Base-by-base conservation (phyloP, 2,329 filamentous ascomycete genomes). In the Epichloe glyceriae region DNA sequence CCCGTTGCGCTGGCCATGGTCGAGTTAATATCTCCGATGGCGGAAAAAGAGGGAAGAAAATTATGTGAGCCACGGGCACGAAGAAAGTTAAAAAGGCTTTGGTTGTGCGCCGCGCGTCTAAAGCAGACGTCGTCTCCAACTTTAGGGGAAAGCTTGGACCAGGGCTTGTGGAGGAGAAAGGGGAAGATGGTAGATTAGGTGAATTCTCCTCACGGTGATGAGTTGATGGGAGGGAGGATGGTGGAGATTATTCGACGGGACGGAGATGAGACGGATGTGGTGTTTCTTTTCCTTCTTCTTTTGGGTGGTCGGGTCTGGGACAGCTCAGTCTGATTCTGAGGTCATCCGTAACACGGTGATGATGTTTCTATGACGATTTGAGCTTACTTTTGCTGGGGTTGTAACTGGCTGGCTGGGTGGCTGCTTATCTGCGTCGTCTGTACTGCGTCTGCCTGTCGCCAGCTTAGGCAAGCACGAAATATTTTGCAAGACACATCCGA, bases 1-100 rank as follows among this genome's bases (percentile, higher is more conserved):
- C 80, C 82, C 37, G 83, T 83, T 50, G 81, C 75, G 54, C 83
- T 86, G 34, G 83, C 77, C 85, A 88, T 88, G 11, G 22, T 30
- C 35, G 35, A 38, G 14, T 14, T 38, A 5, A 12, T 38, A n/a
- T 38, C 35, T 38, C 30, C 3, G 30, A 30, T 30, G 30, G 30
- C 30, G 30, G 30, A 11, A 30, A 30, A 11, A 10, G 10, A 11
- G 30, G 30, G 30, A 30, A 10, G 3, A 11, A 4, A 4, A 4
- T 30, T 30, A 1, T 30, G 30, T 10, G 30, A 30, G 30, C 30
- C 30, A 30, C 30, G 30, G 30, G 30, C 30, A 11, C 8, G 30
- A 30, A 11, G 30, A 38, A 38, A n/a, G 12, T 38, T 38, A 38
- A 38, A 42, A 42, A 11, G 40, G 19, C 40, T 26, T 26, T 42